Evolutionary conservation across 306 rosid species (phyloP).

Genomic region (Glycine tomentella): DNA sequence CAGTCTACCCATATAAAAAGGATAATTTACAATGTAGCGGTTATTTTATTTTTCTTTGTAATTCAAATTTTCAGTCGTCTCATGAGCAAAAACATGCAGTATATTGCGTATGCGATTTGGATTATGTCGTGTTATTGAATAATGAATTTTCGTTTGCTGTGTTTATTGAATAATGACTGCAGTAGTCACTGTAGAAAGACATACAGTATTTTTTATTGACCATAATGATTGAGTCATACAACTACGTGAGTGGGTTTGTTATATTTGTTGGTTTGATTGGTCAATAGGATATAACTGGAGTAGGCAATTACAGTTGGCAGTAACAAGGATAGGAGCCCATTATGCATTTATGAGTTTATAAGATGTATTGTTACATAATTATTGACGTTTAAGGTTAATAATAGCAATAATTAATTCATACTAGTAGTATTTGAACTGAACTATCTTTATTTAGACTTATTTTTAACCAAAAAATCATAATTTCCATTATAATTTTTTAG

Average conservation of each 20-base stretch:
- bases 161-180: neutral
- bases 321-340: neutral
- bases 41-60: too few relatives aligned
- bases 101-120: neutral
- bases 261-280: neutral
- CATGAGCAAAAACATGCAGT: too few relatives aligned
- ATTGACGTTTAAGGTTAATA: neutral
- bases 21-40: too few relatives aligned
- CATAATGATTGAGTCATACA: neutral
- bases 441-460: too few relatives aligned
- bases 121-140: neutral
- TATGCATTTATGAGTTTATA: neutral
- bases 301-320: neutral
- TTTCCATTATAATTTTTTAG: too few relatives aligned
- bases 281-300: neutral
- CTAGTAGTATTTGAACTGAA: too few relatives aligned
- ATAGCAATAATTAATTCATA: too few relatives aligned
- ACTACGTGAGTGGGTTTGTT: slow-evolving; percentile 1
- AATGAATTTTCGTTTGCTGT: neutral
- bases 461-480: too few relatives aligned
- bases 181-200: too few relatives aligned
- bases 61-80: too few relatives aligned
- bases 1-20: too few relatives aligned
- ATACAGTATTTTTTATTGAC: neutral
- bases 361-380: neutral